Percentiles rank a stretch among this genome's conserved stretches.
Evolutionary conservation across 2,329 filamentous ascomycete genomes (phyloP).

Genomic region (Lecanicillium sp.): DNA sequence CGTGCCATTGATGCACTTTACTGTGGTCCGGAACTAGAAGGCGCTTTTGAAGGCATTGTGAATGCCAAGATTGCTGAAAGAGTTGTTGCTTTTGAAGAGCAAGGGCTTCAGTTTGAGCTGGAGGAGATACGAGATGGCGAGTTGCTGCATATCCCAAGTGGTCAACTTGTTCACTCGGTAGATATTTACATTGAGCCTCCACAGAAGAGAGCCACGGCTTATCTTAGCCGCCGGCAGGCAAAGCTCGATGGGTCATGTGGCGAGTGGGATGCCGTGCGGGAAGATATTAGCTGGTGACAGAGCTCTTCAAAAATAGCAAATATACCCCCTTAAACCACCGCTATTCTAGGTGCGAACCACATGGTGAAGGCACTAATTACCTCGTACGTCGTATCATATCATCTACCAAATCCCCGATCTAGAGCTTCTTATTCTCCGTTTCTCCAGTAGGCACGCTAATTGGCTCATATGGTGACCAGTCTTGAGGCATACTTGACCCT

Average conservation of each 20-base stretch:
- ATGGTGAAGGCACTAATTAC: too few relatives aligned
- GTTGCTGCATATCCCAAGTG: slow-evolving; percentile 9
- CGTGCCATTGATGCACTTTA: slow-evolving; percentile 9
- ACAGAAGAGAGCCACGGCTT: slow-evolving; percentile 4
- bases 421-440: too few relatives aligned
- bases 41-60: slow-evolving; percentile 8
- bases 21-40: slow-evolving; percentile 5
- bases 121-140: slow-evolving; percentile 10
- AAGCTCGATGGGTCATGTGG: slow-evolving; percentile 1
- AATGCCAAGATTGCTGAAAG: slow-evolving; percentile 8
- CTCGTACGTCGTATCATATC: too few relatives aligned
- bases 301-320: too few relatives aligned
- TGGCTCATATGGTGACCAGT: too few relatives aligned
- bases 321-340: too few relatives aligned
- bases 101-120: slow-evolving; percentile 4
- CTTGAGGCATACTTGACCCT: too few relatives aligned
- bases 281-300: slow-evolving; percentile 3
- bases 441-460: too few relatives aligned
- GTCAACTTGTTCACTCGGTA: slow-evolving; percentile 5
- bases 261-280: slow-evolving; percentile 3
- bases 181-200: slow-evolving; percentile 6
- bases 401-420: too few relatives aligned
- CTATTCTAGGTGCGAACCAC: too few relatives aligned
- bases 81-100: slow-evolving; percentile 10
- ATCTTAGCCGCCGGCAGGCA: neutral